Evolutionary conservation across 371 early-diverging fungal genomes (phyloP).

Genomic region (Mortierella sp.): DNA sequence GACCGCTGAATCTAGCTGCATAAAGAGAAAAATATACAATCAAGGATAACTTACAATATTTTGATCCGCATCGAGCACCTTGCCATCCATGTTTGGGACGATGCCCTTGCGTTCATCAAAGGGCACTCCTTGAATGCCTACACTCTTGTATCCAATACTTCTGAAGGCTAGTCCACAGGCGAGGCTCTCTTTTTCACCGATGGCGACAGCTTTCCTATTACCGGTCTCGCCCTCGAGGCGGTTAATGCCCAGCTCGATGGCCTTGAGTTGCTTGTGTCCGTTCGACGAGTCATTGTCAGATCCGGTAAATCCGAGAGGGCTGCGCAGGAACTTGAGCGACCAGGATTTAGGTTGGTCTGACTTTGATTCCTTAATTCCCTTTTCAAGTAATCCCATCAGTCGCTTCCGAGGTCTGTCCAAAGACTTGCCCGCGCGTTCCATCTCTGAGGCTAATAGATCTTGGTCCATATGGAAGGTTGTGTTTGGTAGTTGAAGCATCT

Average conservation of each 20-base stretch:
- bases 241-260: conserved; percentile 77
- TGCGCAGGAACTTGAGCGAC: conserved; percentile 78
- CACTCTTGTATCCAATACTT: conserved; percentile 90
- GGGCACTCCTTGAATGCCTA: conserved; percentile 77
- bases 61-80: conserved; percentile 68
- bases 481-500: conserved; percentile 83
- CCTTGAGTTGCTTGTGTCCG: conserved; percentile 8
- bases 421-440: conserved; percentile 48
- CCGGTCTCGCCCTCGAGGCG: conserved; percentile 70
- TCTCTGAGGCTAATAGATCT: conserved; percentile 61
- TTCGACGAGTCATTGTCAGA: conserved; percentile 10
- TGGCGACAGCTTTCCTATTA: conserved; percentile 65
- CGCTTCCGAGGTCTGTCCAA: conserved; percentile 78
- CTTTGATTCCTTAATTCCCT: conserved; percentile 59
- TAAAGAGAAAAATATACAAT: too few relatives aligned
- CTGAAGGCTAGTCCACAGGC: conserved; percentile 77
- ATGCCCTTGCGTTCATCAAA: conserved; percentile 77
- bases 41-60: conserved; percentile 59
- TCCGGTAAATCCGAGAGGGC: conserved; percentile 68
- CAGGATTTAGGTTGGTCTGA: conserved; percentile 71
- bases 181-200: conserved; percentile 64
- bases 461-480: conserved; percentile 71
- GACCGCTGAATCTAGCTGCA: too few relatives aligned
- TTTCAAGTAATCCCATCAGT: conserved; percentile 80
- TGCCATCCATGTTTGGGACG: conserved; percentile 85